Conservation (phyloP, 2,329 filamentous ascomycete species). For the Massarina eburnea region DNA sequence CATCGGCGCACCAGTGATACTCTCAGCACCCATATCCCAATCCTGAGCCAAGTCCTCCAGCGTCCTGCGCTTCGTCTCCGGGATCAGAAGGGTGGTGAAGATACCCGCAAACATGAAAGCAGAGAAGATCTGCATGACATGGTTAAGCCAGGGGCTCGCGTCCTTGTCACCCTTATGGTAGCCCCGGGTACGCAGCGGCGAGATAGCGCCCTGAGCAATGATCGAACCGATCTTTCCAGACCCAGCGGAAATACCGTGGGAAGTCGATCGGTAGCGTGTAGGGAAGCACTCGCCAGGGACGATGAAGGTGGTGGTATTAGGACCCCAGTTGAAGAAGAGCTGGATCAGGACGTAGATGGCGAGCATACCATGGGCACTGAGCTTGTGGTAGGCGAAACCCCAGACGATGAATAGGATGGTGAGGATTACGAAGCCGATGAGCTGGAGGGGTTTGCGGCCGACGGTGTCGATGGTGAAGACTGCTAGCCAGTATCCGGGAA, state of each 20-base stretch:
- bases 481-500: slow-evolving; percentile 74
- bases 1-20: slow-evolving; percentile 29
- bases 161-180: slow-evolving; percentile 31
- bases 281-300: slow-evolving; percentile 55
- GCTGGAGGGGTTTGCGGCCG: slow-evolving; percentile 53
- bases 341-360: slow-evolving; percentile 52
- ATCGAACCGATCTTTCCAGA: slow-evolving; percentile 53
- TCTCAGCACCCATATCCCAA: slow-evolving; percentile 39
- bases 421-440: slow-evolving; percentile 34
- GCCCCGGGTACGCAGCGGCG: slow-evolving; percentile 56
- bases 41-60: slow-evolving; percentile 65
- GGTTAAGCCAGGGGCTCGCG: slow-evolving; percentile 65
- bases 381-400: slow-evolving; percentile 40
- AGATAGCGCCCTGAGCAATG: slow-evolving; percentile 52
- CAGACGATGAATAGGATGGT: slow-evolving; percentile 39
- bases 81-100: slow-evolving; percentile 68
- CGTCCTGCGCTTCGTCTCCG: slow-evolving; percentile 75
- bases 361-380: slow-evolving; percentile 44
- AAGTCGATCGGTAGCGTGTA: slow-evolving; percentile 52
- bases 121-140: slow-evolving; percentile 76
- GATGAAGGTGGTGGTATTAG: slow-evolving; percentile 55
- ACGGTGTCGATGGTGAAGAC: slow-evolving; percentile 64
- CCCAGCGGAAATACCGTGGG: slow-evolving; percentile 53
- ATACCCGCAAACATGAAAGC: slow-evolving; percentile 77
- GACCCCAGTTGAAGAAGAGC: slow-evolving; percentile 56